Evolutionary conservation across 106 monocot species (phyloP).

Genomic region (Cymbidium sinense): DNA sequence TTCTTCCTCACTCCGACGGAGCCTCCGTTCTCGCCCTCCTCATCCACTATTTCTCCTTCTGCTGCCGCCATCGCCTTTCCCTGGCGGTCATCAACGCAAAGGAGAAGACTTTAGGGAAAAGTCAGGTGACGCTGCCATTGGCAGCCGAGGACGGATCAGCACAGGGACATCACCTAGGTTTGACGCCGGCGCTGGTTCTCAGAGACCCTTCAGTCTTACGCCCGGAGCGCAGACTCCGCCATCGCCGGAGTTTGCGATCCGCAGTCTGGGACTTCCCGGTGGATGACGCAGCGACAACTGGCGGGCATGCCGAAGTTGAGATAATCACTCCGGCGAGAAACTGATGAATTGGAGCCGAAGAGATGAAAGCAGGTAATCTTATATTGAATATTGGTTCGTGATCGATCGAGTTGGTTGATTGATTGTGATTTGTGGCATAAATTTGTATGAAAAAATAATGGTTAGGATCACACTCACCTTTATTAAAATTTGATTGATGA

Average conservation of each 20-base stretch:
- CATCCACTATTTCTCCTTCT: slow-evolving; percentile 16
- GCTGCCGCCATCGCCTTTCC: slow-evolving; percentile 2
- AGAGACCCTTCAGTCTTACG: background rate
- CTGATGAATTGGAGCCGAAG: too few relatives aligned
- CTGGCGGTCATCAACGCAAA: background rate
- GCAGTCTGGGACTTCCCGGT: too few relatives aligned
- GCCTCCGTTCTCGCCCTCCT: slow-evolving; percentile 17
- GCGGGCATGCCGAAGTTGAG: too few relatives aligned
- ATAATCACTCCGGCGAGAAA: too few relatives aligned
- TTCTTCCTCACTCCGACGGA: slow-evolving; percentile 38
- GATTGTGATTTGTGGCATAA: too few relatives aligned
- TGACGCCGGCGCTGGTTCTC: background rate
- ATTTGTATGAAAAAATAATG: too few relatives aligned
- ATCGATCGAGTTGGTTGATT: too few relatives aligned
- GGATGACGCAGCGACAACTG: too few relatives aligned
- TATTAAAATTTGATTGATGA: too few relatives aligned
- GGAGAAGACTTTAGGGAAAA: slow-evolving; percentile 2
- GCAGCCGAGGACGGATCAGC: background rate
- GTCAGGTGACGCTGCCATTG: background rate
- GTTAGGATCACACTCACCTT: too few relatives aligned
- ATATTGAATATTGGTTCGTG: too few relatives aligned
- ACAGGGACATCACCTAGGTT: background rate
- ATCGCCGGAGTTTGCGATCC: background rate
- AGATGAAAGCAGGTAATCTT: too few relatives aligned
- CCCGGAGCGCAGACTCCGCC: background rate